Conservation (phyloP, 371 early-diverging fungal genomes). For the Mucor ambiguus region DNA sequence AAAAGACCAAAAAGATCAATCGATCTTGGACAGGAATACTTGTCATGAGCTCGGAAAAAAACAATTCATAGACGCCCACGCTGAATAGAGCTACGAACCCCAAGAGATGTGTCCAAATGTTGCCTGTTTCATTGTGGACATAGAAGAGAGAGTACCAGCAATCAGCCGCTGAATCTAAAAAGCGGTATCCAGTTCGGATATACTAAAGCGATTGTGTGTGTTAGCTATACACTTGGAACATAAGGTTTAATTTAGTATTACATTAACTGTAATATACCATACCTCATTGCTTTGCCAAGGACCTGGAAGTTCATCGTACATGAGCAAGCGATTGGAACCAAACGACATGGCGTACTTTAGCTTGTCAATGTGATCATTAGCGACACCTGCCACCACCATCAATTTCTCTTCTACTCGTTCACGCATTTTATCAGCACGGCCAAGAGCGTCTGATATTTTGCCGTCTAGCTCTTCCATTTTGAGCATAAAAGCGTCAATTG, state of each 20-base stretch:
- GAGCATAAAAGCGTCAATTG: constrained; percentile 48
- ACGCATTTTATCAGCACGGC: constrained; percentile 40
- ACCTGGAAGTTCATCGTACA: constrained; percentile 51
- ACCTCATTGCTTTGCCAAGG: constrained; percentile 54
- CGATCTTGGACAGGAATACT: constrained; percentile 56
- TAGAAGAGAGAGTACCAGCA: constrained; percentile 74
- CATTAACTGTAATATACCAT: constrained; percentile 5
- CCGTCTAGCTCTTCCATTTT: constrained; percentile 53
- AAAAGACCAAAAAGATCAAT: constrained; percentile 60
- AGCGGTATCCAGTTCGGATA: constrained; percentile 75
- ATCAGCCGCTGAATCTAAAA: constrained; percentile 59
- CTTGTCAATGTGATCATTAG: constrained; percentile 47
- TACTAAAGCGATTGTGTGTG: constrained; percentile 29
- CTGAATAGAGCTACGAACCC: constrained; percentile 67
- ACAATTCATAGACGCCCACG: constrained; percentile 52
- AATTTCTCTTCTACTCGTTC: constrained; percentile 41
- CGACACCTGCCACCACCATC: constrained; percentile 40
- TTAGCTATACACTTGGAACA: background rate
- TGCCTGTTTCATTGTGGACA: constrained; percentile 85
- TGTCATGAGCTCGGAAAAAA: constrained; percentile 48
- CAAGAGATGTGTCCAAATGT: constrained; percentile 81
- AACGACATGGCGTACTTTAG: constrained; percentile 41
- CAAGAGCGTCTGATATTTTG: constrained; percentile 44
- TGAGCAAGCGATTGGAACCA: constrained; percentile 41
- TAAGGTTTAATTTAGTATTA: constrained; percentile 9